Base-by-base conservation (phyloP, 2,329 filamentous ascomycete species). In the Trichoderma semiorbis region DNA sequence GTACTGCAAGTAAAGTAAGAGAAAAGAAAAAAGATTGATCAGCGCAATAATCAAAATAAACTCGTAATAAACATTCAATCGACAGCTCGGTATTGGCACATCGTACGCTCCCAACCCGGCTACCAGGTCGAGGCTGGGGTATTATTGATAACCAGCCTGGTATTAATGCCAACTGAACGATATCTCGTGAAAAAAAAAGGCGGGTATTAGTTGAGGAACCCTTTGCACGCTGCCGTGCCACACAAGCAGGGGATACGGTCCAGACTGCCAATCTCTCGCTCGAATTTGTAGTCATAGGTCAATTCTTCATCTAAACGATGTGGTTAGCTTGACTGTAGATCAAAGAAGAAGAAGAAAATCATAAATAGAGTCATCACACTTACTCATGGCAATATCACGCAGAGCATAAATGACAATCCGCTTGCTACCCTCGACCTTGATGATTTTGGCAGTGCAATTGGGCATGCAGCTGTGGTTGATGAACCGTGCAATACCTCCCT, bases 231-330 rank as follows among this genome's bases (percentile, higher is more conserved):
- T 34, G 95, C 90, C 57, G 95, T 98, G 73, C 96, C 96, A 82
- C 96, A 99, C 65, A 99, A 90, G 85, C 96, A 99, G 65, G 96
- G 96, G 77, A 99, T 98, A 75, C 96, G 93, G 82, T 99, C 96
- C 74, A 94, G 89, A 76, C 94, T 97, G 78, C 94, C 94, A 78
- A 97, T 93, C 83, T 99, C 96, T 77, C 96, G 93, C 85, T 99
- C 96, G 81, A 99, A 99, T 83, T 99, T 99, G 88, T 99, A 99
- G 85, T 99, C 96, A 85, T 99, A 99, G 2, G 96, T 99, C 81
- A 99, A 90, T 86, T 99, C 96, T 84, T 99, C 96, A 81, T 98
- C 96, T 99, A 65, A 79, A 76, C 72, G 75, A 34, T 70, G 2
- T n/a, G 32, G 26, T 67, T 36, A 63, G 75, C 80, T 74, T 79